Conservation (phyloP, 2,329 filamentous ascomycete species). For the Setomelanomma holmii region DNA sequence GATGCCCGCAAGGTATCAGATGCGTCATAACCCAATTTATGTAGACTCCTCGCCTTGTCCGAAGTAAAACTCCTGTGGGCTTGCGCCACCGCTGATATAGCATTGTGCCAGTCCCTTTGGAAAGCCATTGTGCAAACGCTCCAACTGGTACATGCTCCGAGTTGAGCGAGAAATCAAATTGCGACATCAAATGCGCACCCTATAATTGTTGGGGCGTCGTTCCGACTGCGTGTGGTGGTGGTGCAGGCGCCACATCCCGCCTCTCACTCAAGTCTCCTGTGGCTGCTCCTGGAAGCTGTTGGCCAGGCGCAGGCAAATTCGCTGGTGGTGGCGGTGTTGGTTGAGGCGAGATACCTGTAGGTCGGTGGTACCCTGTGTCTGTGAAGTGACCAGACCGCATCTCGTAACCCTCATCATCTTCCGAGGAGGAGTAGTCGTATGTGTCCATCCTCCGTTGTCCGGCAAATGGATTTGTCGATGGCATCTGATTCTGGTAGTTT, state of each 20-base stretch:
- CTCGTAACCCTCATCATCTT: constrained; percentile 48
- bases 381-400: constrained; percentile 42
- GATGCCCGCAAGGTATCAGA: no score
- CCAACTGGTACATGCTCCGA: background rate
- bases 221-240: constrained; percentile 39
- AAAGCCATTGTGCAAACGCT: background rate
- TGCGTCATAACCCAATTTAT: no score
- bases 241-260: constrained; percentile 29
- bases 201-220: constrained; percentile 39
- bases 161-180: background rate
- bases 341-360: constrained; percentile 35
- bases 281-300: constrained; percentile 15
- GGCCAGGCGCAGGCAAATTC: constrained; percentile 18
- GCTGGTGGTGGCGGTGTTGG: constrained; percentile 42
- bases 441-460: constrained; percentile 40
- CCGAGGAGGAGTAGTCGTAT: constrained; percentile 49
- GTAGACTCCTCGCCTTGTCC: background rate
- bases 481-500: constrained; percentile 44
- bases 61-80: background rate
- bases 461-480: constrained; percentile 42
- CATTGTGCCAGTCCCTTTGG: background rate
- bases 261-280: constrained; percentile 42
- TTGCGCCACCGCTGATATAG: no score
- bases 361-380: constrained; percentile 46
- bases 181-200: background rate